phyloP scores from a whole-genome alignment of 2,329 filamentous ascomycete species.

The Biscogniauxia mediterranea region DNA sequence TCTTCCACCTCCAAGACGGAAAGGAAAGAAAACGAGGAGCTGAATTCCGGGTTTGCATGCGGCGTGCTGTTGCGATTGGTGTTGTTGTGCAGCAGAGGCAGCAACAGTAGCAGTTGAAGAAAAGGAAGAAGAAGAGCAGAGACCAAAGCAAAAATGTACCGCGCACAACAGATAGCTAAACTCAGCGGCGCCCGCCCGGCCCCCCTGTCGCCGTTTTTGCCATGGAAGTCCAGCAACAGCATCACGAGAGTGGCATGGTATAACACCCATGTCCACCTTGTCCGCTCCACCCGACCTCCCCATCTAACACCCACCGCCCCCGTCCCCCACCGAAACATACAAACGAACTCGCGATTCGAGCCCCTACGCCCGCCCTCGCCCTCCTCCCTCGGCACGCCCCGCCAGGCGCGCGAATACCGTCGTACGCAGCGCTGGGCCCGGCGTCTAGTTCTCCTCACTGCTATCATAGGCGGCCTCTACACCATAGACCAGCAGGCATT shows the following conservation, averaged over 20 bases:
- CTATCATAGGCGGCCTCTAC: conserved; percentile 62
- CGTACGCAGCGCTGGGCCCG: conserved; percentile 74
- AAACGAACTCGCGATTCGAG: conserved; percentile 48
- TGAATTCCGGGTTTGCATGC: background rate
- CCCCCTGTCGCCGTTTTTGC: conserved; percentile 1
- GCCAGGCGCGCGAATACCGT: conserved; percentile 67
- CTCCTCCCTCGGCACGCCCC: conserved; percentile 70
- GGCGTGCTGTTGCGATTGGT: background rate
- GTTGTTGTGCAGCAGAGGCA: no score
- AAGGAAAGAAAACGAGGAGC: no score
- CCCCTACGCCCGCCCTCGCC: conserved; percentile 76
- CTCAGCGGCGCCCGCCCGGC: conserved; percentile 12
- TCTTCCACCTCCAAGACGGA: conserved; percentile 10
- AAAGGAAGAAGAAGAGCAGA: background rate
- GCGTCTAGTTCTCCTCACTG: conserved; percentile 62
- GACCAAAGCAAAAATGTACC: conserved; percentile 12
- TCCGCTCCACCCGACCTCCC: conserved; percentile 12
- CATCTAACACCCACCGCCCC: conserved; percentile 9
- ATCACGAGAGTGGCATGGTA: background rate
- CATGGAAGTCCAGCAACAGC: background rate
- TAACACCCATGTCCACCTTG: background rate
- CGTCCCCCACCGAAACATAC: conserved; percentile 24
- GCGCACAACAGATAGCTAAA: conserved; percentile 16
- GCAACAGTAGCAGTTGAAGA: background rate
- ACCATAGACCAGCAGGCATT: conserved; percentile 71